Evolutionary conservation across 208 protist genomes (phyloP).

Genomic region (Leishmania guyanensis): DNA sequence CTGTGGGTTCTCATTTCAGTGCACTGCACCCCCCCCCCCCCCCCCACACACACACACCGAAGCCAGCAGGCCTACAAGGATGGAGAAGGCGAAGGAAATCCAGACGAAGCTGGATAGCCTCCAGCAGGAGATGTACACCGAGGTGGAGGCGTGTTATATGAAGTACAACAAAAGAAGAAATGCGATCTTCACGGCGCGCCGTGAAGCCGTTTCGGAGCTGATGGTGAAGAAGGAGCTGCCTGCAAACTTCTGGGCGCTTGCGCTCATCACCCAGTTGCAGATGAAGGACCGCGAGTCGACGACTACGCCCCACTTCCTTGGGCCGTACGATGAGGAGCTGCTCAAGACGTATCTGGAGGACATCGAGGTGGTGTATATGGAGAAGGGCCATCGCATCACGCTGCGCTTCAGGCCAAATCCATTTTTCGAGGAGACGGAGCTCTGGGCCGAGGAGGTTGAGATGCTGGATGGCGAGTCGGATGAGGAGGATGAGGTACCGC

Average conservation of each 20-base stretch:
- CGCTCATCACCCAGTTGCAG: constrained; percentile 43
- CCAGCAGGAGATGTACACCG: constrained; percentile 60
- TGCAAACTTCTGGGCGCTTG: constrained; percentile 70
- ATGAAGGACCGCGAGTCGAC: constrained; percentile 36
- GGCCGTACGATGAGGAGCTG: constrained; percentile 65
- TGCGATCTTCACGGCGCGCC: constrained; percentile 42
- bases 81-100: constrained; percentile 40
- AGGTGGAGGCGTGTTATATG: constrained; percentile 39
- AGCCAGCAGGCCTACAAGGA: not conserved
- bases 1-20: not conserved
- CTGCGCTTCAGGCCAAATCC: constrained; percentile 65
- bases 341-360: constrained; percentile 62
- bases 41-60: not conserved
- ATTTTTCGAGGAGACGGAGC: constrained; percentile 78
- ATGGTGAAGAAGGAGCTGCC: constrained; percentile 51
- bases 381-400: constrained; percentile 44
- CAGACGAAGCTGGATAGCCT: constrained; percentile 64
- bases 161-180: constrained; percentile 51
- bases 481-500: constrained; percentile 13
- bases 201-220: constrained; percentile 35
- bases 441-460: constrained; percentile 59
- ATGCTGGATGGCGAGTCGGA: constrained; percentile 16
- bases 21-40: not conserved
- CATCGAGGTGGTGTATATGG: constrained; percentile 45
- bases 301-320: constrained; percentile 57